These are phyloP conservation scores for Populus hybrid DNA, from an alignment of 441 rosid genomes.

Conservation along the genomic window DNA sequence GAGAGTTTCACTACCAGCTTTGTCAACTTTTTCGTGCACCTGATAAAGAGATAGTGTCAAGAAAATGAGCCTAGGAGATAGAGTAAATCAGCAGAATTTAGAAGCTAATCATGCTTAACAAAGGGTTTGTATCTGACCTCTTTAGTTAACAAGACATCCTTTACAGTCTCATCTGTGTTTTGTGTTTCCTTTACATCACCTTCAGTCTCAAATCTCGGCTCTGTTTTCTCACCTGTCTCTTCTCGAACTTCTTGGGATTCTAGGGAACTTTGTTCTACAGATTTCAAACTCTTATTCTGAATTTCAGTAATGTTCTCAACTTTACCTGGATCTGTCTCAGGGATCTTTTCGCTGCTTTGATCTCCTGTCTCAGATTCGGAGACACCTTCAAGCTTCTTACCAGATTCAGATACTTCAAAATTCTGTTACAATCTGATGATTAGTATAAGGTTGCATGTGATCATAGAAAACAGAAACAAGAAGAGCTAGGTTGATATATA, in stretches of 20 bases:
- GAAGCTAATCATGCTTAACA: not conserved
- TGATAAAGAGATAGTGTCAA: constrained; percentile 22
- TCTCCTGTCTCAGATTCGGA: constrained; percentile 29
- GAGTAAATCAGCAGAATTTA: not conserved
- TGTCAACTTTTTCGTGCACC: constrained; percentile 31
- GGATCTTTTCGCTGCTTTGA: constrained; percentile 20
- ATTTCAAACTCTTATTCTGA: constrained; percentile 20
- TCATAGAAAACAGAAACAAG: not conserved
- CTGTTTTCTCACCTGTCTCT: constrained; percentile 28
- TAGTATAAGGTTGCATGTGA: constrained; percentile 17
- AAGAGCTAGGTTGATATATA: not conserved
- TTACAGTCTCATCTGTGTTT: constrained; percentile 30
- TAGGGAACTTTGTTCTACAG: constrained; percentile 19
- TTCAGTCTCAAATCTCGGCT: constrained; percentile 22
- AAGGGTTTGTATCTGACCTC: constrained; percentile 38
- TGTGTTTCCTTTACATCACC: constrained; percentile 27
- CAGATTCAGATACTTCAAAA: constrained; percentile 21
- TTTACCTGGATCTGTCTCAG: constrained; percentile 19
- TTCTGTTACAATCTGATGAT: constrained; percentile 30
- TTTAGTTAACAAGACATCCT: constrained; percentile 30
- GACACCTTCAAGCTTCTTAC: constrained; percentile 18
- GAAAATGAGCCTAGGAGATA: not conserved
- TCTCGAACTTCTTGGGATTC: constrained; percentile 28
- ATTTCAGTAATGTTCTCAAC: constrained; percentile 15
- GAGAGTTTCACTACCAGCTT: constrained; percentile 20